Percentiles rank a stretch among this genome's conserved stretches.
phyloP scores from a whole-genome alignment of 228 moss, liverwort and hornwort species.

The Sphagnum fallax region DNA sequence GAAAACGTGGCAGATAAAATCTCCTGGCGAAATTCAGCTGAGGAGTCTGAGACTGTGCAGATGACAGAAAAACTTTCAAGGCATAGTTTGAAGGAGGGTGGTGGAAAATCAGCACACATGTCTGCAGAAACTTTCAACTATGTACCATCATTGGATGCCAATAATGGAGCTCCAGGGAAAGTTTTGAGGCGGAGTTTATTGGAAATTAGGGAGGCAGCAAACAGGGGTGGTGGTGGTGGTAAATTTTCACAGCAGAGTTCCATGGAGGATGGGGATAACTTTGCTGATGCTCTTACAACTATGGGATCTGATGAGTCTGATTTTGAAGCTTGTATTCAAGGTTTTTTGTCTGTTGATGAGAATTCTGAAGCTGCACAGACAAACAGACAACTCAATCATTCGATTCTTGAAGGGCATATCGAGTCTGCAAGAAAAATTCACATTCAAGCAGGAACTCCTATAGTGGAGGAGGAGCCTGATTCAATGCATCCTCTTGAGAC shows the following conservation, averaged over 20 bases:
- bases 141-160: slow-evolving; percentile 21
- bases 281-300: slow-evolving; percentile 74
- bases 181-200: slow-evolving; percentile 16
- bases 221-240: slow-evolving; percentile 7
- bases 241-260: slow-evolving; percentile 15
- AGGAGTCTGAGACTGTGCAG: neutral
- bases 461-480: too few relatives aligned
- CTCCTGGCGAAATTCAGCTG: too few relatives aligned
- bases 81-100: slow-evolving; percentile 9
- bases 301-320: slow-evolving; percentile 91
- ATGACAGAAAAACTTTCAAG: slow-evolving; percentile 10
- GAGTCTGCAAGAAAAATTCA: slow-evolving; percentile 5
- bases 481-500: neutral
- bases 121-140: slow-evolving; percentile 11
- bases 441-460: too few relatives aligned
- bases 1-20: too few relatives aligned
- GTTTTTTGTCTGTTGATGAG: slow-evolving; percentile 21
- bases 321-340: slow-evolving; percentile 41
- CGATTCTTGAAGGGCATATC: slow-evolving; percentile 23
- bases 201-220: neutral
- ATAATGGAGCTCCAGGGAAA: slow-evolving; percentile 18
- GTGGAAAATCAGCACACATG: slow-evolving; percentile 13
- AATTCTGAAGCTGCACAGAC: slow-evolving; percentile 6
- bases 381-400: slow-evolving; percentile 18
- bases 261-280: slow-evolving; percentile 47